Percentiles rank a stretch among this genome's conserved stretches.
Evolutionary conservation across 2,329 filamentous ascomycete genomes (phyloP).

Genomic region (Microdochium paspali): DNA sequence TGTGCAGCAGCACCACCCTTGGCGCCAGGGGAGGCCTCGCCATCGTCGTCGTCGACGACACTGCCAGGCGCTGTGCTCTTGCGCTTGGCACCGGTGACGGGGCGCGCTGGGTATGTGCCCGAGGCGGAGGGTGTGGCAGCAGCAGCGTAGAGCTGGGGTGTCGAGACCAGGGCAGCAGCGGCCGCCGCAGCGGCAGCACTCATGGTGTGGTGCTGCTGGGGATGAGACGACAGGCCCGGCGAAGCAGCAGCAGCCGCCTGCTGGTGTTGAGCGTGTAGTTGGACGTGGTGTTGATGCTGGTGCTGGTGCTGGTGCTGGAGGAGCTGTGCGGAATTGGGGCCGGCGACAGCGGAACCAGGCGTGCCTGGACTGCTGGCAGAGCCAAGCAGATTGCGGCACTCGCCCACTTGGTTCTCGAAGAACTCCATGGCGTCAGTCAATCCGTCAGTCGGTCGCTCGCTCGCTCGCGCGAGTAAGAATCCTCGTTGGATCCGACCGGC

Average conservation of each 20-base stretch:
- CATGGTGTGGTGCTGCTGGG: conserved; percentile 2
- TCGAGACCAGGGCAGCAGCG: not conserved
- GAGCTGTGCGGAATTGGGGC: conserved; percentile 8
- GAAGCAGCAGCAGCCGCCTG: not conserved
- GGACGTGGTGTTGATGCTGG: conserved; percentile 1
- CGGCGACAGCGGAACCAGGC: conserved; percentile 5
- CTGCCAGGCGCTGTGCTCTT: conserved; percentile 8
- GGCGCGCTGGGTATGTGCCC: not conserved
- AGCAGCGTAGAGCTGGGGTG: not conserved
- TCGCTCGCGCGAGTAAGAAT: too few relatives aligned
- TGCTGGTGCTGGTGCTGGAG: not conserved
- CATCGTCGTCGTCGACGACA: conserved; percentile 9
- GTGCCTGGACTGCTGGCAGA: conserved; percentile 6
- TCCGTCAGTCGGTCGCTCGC: too few relatives aligned
- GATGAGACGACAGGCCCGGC: conserved; percentile 1
- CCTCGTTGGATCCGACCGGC: not conserved
- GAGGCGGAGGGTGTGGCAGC: not conserved
- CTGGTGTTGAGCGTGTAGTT: not conserved
- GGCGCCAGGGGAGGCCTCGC: conserved; percentile 12
- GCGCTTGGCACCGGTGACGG: conserved; percentile 9
- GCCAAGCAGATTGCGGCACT: conserved; percentile 19
- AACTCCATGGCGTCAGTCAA: conserved; percentile 21
- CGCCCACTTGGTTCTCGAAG: conserved; percentile 23
- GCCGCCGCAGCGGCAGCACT: not conserved
- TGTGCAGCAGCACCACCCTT: conserved; percentile 19